Percentiles rank a stretch among this genome's conserved stretches.
Evolutionary conservation across 2,329 filamentous ascomycete species (phyloP).

Genomic region (Phialophora chinensis): DNA sequence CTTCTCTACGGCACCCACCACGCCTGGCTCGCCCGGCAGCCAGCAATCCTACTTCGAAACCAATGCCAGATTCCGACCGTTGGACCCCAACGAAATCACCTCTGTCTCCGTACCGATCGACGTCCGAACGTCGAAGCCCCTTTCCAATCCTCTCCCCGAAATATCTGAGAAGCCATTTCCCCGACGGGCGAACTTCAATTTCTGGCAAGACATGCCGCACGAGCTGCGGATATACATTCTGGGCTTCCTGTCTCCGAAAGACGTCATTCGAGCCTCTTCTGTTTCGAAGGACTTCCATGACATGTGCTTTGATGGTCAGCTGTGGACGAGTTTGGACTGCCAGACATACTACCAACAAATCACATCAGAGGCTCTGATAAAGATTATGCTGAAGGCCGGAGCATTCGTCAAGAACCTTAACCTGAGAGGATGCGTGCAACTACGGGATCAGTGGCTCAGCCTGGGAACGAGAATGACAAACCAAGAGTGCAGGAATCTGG

Average conservation of each 20-base stretch:
- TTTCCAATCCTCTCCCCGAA: slow-evolving; percentile 34
- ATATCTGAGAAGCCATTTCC: slow-evolving; percentile 44
- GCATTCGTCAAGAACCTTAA: slow-evolving; percentile 92
- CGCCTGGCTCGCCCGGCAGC: slow-evolving; percentile 54
- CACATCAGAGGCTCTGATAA: slow-evolving; percentile 79
- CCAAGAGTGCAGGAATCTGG: slow-evolving; percentile 78
- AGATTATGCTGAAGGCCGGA: slow-evolving; percentile 82
- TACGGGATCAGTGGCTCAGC: slow-evolving; percentile 78
- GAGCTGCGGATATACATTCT: slow-evolving; percentile 83
- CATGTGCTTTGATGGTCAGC: slow-evolving; percentile 90
- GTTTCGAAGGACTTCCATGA: slow-evolving; percentile 79
- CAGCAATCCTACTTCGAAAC: slow-evolving; percentile 58
- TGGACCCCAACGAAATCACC: slow-evolving; percentile 44
- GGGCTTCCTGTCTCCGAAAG: slow-evolving; percentile 74
- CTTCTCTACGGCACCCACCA: slow-evolving; percentile 63
- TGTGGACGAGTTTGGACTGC: slow-evolving; percentile 86
- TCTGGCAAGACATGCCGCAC: slow-evolving; percentile 80
- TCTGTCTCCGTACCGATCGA: slow-evolving; percentile 69
- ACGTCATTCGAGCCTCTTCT: slow-evolving; percentile 77
- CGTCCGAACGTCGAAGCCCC: slow-evolving; percentile 52
- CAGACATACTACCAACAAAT: slow-evolving; percentile 88
- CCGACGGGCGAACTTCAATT: slow-evolving; percentile 60
- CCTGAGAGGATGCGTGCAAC: slow-evolving; percentile 85
- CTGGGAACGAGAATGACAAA: slow-evolving; percentile 73
- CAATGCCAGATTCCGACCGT: slow-evolving; percentile 60